Evolutionary conservation across 805 yeast species (phyloP), one percentile per base, ranked within the genome.

Genomic region (Yarrowia sp.): DNA sequence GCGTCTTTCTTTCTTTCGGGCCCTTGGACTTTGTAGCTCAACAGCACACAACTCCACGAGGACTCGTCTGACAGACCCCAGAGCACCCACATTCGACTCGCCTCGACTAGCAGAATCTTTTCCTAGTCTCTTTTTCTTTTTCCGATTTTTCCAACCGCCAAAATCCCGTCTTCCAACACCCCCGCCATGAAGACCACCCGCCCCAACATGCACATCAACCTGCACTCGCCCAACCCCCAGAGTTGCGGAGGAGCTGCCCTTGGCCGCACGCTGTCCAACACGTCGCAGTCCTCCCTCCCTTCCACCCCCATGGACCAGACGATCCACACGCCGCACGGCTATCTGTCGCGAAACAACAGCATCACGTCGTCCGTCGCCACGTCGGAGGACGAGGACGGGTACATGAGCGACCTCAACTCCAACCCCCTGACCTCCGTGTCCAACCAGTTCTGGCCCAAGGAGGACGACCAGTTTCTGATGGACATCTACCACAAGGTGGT

Each of bases 401-500:
- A 58, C 51, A 12, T 16, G 51, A 30, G 41, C 22, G 63, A 58
- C 21, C 41, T 43, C 40, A 41, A 58, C 63, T 10, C 28, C 30
- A 62, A 62, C 61, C 61, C 65, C 2, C 36, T 62, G 30, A 49
- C 65, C 14, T 48, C 61, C 1, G 44, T 35, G 14, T 38, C 44
- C 36, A 36, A 62, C 61, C 61, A 62, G 24, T 70, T 66, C 16
- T 75, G 77, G 78, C 68, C 70, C 24, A 66, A 64, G 10, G 68
- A 64, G 32, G 76, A 75, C 67, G 84, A 84, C 68, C 76, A 74
- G 22, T 70, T 82, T 14, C 72, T 86, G 24, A 70, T 79, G 69
- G 78, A 77, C 41, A 76, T 79, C 4, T 85, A 85, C 69, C 82
- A 82, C 61, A 70, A 75, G 9, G 77, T 82, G 65, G 80, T 82